Percentiles rank a stretch among this genome's conserved stretches.
Conservation (phyloP, 306 rosid genomes). For the Gleditsia sinensis region DNA sequence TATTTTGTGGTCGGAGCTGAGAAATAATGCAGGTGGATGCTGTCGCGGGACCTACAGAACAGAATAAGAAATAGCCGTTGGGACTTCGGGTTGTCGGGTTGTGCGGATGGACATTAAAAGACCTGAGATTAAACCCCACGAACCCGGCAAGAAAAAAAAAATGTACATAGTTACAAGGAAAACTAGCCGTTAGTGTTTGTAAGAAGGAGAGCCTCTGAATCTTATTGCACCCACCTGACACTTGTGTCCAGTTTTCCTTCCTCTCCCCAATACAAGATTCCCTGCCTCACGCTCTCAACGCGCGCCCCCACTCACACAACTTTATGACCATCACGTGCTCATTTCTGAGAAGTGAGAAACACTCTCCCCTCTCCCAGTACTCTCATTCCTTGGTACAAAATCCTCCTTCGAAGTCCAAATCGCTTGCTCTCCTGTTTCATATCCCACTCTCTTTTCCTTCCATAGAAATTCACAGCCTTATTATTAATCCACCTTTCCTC, state of each 20-base stretch:
- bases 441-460: constrained; percentile 13
- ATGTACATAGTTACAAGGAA: not conserved
- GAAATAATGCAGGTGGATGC: constrained; percentile 2
- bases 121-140: constrained; percentile 31
- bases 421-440: not conserved
- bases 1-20: constrained; percentile 4
- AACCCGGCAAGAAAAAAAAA: not conserved
- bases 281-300: constrained; percentile 30
- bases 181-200: constrained; percentile 75
- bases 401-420: constrained; percentile 11
- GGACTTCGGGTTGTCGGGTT: constrained; percentile 48
- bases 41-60: constrained; percentile 37
- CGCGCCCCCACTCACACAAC: constrained; percentile 40
- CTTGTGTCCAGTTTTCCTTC: constrained; percentile 31
- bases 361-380: no score
- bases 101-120: constrained; percentile 47
- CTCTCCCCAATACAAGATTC: constrained; percentile 43
- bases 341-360: not conserved
- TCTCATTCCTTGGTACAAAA: not conserved
- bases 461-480: not conserved
- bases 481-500: constrained; percentile 14
- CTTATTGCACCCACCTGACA: constrained; percentile 54
- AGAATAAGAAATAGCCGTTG: constrained; percentile 64
- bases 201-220: constrained; percentile 42
- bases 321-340: constrained; percentile 61